These are phyloP conservation scores for Teratosphaeria gauchensis DNA, from an alignment of 2,329 filamentous ascomycete species.

Conservation along the genomic window DNA sequence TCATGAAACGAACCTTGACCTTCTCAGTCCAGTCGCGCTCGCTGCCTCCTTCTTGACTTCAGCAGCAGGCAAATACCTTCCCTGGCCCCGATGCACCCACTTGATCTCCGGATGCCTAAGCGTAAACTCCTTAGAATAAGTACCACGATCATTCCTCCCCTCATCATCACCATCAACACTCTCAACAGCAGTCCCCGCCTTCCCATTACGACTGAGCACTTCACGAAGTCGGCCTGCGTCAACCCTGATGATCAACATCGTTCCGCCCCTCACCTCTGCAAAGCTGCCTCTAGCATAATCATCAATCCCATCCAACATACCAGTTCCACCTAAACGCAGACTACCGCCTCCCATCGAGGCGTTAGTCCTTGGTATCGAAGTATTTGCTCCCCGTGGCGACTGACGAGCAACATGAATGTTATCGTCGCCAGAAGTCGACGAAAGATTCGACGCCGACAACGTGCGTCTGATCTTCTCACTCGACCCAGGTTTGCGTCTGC, in stretches of 20 bases:
- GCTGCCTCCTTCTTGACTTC: conserved; percentile 4
- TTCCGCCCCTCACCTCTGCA: not conserved
- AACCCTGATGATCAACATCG: not conserved
- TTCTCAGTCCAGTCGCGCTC: not conserved
- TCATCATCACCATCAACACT: conserved; percentile 32
- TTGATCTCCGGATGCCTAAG: conserved; percentile 21
- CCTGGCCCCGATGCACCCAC: conserved; percentile 26
- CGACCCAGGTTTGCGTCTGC: not conserved
- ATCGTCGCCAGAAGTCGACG: not conserved
- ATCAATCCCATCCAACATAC: not conserved
- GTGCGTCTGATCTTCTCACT: not conserved
- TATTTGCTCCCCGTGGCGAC: not conserved
- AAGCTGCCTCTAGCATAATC: not conserved
- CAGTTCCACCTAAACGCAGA: not conserved
- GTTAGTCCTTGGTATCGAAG: not conserved
- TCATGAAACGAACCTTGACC: conserved; percentile 1
- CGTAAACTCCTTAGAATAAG: conserved; percentile 22
- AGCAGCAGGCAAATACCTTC: conserved; percentile 21
- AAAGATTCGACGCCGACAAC: not conserved
- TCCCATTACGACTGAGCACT: not conserved
- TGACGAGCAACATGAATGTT: not conserved
- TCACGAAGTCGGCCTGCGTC: not conserved
- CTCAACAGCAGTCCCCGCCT: not conserved
- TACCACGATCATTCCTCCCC: conserved; percentile 21
- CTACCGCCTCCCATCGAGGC: not conserved